Evolutionary conservation across 2,329 filamentous ascomycete genomes (phyloP), one percentile per base, ranked within the genome.

Genomic region (Cercospora canescens): DNA sequence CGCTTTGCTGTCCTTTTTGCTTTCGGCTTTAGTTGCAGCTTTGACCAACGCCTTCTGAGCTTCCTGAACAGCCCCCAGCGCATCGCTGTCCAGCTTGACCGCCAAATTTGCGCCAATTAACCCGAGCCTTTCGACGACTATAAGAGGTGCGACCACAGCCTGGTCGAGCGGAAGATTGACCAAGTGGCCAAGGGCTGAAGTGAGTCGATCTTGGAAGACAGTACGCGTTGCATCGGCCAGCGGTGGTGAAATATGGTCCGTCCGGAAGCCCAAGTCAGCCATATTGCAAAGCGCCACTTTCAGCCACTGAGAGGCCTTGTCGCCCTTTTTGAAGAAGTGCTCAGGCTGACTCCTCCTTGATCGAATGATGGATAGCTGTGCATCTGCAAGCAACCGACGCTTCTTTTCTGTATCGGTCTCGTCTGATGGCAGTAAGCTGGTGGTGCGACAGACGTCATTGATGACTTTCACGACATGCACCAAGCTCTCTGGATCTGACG

Each of bases 191-290:
- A 88, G 74, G 69, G 83, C 85, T 4, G 86, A 87, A 57, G 82
- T 84, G 37, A 88, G 79, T 35, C 86, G 81, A 65, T 83, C 83
- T 55, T 84, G 83, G 70, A 87, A 86, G 54, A 85, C 77, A 39
- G 81, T 80, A 69, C 84, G 81, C 24, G 79, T 83, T 4, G 81
- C 76, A 30, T 82, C 77, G 3, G 81, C 81, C 12, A 87, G 67
- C 1, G 80, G 71, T 24, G 75, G 37, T 79, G 76, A 63, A 18
- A 67, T 62, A 21, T 69, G 67, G 4, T 64, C 66, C 14, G 58
- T 59, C n/a, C 35, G 30, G 9, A 63, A 73, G 16, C 60, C 69
- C 18, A 70, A 63, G 55, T 69, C 65, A 72, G 16, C 76, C 71
- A 64, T 77, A 74, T 75, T 64, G 24, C 62, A 62, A 4, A 72